phyloP scores from a whole-genome alignment of 768 basidiomycete species.

The Amanita rubescens region DNA sequence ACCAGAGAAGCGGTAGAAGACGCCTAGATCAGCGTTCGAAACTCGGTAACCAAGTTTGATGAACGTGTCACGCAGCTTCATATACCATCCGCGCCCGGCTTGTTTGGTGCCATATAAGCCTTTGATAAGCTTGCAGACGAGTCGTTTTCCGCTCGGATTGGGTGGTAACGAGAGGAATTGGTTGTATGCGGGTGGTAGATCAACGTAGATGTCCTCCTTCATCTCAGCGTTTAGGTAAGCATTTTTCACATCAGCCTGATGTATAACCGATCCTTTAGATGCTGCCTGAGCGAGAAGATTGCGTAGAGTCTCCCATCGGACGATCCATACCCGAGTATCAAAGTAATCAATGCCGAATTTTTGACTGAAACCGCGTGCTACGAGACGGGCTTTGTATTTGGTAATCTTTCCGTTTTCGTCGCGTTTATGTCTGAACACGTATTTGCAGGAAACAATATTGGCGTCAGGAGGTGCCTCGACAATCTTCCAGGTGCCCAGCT shows the following conservation, averaged over 20 bases:
- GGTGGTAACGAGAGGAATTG: too few species aligned
- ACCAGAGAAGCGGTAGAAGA: too few species aligned
- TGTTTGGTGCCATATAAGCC: not conserved
- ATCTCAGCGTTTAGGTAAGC: not conserved
- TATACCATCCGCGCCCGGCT: too few species aligned
- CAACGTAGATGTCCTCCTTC: not conserved
- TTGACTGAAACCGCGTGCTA: not conserved
- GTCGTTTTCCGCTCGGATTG: not conserved
- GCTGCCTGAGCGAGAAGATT: not conserved
- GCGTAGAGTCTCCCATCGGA: not conserved
- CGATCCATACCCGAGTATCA: not conserved
- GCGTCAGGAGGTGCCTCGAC: constrained; percentile 9
- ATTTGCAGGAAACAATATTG: constrained; percentile 14
- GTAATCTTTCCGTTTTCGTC: constrained; percentile 10
- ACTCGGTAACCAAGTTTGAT: too few species aligned
- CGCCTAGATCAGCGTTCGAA: too few species aligned
- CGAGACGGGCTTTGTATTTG: not conserved
- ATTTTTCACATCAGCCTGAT: not conserved
- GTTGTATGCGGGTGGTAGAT: not conserved
- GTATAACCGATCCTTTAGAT: too few species aligned
- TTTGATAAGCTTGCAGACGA: not conserved
- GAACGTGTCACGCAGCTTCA: too few species aligned
- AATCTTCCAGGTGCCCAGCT: constrained; percentile 17
- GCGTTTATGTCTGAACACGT: constrained; percentile 24
- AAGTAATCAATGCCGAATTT: not conserved